Evolutionary conservation across 1,139 yeast genomes (phyloP).

Genomic region (Diutina neorugosa): DNA sequence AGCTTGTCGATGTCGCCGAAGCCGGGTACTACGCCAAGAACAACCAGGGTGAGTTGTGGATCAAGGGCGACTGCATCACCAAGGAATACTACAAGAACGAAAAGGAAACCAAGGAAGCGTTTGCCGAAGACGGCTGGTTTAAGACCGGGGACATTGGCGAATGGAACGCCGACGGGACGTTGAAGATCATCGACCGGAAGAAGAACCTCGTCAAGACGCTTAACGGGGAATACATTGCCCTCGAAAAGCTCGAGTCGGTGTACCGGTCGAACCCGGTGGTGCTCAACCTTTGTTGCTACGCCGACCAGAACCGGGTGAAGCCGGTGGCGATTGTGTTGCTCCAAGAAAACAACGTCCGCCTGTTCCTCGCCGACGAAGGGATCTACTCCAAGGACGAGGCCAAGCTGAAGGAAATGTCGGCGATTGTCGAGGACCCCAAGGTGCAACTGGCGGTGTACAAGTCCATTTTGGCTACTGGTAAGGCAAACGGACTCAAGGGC

Average conservation of each 20-base stretch:
- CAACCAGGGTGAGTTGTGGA: slow-evolving; percentile 84
- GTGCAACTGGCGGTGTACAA: slow-evolving; percentile 44
- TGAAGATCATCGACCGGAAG: slow-evolving; percentile 83
- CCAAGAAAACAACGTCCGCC: slow-evolving; percentile 52
- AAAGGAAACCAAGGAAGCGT: slow-evolving; percentile 67
- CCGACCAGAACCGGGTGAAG: slow-evolving; percentile 75
- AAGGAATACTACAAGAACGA: slow-evolving; percentile 75
- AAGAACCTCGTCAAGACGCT: slow-evolving; percentile 92
- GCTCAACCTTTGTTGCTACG: slow-evolving; percentile 80
- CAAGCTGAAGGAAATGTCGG: slow-evolving; percentile 34
- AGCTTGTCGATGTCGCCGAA: slow-evolving; percentile 84
- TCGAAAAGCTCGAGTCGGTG: slow-evolving; percentile 78
- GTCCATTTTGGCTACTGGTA: slow-evolving; percentile 63
- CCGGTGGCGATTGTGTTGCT: slow-evolving; percentile 90
- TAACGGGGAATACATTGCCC: slow-evolving; percentile 96
- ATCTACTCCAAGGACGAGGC: slow-evolving; percentile 37
- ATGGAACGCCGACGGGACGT: slow-evolving; percentile 73
- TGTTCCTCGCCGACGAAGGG: slow-evolving; percentile 40
- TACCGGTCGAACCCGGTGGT: slow-evolving; percentile 80
- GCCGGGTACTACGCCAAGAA: slow-evolving; percentile 87
- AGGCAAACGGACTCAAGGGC: slow-evolving; percentile 67
- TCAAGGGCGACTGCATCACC: slow-evolving; percentile 64
- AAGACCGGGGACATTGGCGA: slow-evolving; percentile 95
- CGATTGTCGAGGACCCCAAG: slow-evolving; percentile 42
- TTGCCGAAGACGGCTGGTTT: slow-evolving; percentile 87